Evolutionary conservation across 2,329 filamentous ascomycete genomes (phyloP).

Genomic region (Aureobasidium namibiae): DNA sequence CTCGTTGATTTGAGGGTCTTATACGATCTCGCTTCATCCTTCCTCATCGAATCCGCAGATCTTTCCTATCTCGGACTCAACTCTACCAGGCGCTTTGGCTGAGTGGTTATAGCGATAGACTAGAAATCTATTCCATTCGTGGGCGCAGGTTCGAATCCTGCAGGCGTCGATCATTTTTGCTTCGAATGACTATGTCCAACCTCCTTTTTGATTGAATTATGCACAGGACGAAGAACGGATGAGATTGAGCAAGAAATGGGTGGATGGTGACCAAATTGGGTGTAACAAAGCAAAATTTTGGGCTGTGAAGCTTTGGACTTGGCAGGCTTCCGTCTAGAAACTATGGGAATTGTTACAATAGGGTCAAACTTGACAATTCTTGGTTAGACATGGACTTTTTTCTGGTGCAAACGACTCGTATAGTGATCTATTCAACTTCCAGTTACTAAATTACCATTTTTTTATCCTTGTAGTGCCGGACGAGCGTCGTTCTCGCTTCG

Average conservation of each 20-base stretch:
- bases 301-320: not conserved
- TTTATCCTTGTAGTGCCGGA: too few species aligned
- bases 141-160: not conserved
- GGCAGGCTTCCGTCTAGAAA: too few species aligned
- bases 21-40: too few species aligned
- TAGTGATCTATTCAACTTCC: too few species aligned
- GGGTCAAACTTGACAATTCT: too few species aligned
- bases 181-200: too few species aligned
- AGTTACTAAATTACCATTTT: too few species aligned
- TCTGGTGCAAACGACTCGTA: too few species aligned
- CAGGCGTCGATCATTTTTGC: not conserved
- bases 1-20: not conserved
- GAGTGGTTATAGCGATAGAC: conserved; percentile 12
- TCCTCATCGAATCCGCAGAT: not conserved
- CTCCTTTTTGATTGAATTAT: not conserved
- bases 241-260: not conserved
- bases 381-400: too few species aligned
- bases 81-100: not conserved
- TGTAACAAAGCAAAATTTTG: not conserved
- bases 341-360: too few species aligned
- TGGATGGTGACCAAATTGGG: not conserved
- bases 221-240: not conserved
- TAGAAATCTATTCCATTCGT: conserved; percentile 11
- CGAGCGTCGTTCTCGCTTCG: too few species aligned
- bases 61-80: not conserved